phyloP scores from a whole-genome alignment of 2,329 filamentous ascomycete genomes.

The Colletotrichum navitas region DNA sequence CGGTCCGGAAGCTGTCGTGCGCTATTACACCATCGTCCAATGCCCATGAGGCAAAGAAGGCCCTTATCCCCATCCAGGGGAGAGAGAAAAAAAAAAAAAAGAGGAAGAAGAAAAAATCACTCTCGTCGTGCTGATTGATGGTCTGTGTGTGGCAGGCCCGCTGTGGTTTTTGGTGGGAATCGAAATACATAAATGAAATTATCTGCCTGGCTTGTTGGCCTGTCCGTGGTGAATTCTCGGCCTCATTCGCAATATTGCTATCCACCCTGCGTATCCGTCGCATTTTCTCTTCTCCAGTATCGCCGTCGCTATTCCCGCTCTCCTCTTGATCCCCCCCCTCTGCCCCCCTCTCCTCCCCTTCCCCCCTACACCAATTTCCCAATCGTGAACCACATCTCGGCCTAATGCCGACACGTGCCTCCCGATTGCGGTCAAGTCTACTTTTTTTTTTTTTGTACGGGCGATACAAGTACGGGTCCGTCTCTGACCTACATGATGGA shows the following conservation, averaged over 20 bases:
- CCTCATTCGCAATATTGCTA: slow-evolving; percentile 42
- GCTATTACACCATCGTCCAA: slow-evolving; percentile 18
- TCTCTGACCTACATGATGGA: slow-evolving; percentile 2
- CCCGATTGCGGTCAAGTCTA: slow-evolving; percentile 13
- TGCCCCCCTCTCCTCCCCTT: not conserved
- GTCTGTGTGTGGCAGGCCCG: slow-evolving; percentile 5
- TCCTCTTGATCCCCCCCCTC: not conserved
- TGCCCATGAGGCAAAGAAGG: not conserved
- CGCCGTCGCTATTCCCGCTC: slow-evolving; percentile 39
- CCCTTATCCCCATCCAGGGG: not conserved
- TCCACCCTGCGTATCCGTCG: slow-evolving; percentile 34
- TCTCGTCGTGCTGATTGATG: not conserved
- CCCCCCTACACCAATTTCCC: slow-evolving; percentile 24
- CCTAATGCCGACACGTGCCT: slow-evolving; percentile 39
- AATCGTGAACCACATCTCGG: slow-evolving; percentile 35
- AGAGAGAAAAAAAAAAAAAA: too few relatives aligned
- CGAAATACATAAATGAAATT: not conserved
- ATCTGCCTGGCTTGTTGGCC: slow-evolving; percentile 28
- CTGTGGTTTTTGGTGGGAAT: slow-evolving; percentile 9
- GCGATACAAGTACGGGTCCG: not conserved
- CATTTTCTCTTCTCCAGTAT: slow-evolving; percentile 6
- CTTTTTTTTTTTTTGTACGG: not conserved
- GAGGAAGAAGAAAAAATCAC: not conserved
- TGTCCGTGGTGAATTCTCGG: slow-evolving; percentile 39
- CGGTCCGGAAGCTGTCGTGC: slow-evolving; percentile 4